Evolutionary conservation across 495 filamentous ascomycete genomes (phyloP), one percentile per base, ranked within the genome.

Genomic region (Cairneyella variabilis): DNA sequence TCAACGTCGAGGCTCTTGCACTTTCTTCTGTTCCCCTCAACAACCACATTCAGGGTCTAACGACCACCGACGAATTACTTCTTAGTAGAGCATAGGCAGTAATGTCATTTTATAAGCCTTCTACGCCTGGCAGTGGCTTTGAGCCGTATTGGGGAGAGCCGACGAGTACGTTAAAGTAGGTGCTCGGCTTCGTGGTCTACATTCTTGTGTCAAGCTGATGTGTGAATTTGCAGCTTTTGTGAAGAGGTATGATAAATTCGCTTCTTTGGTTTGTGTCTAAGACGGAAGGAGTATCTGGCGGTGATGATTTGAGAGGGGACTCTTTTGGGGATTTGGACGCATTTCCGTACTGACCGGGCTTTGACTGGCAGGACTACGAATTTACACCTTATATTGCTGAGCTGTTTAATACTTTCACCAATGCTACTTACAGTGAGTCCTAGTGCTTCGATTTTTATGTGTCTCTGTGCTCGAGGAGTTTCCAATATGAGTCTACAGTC

Each of bases 381-480:
- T 51, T 51, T 25, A 51, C 48, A 2, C 48, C 48, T 3, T 41
- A 51, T 20, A 51, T 51, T 14, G 48, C 48, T 21, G 48, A 51
- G 23, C 36, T 51, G 3, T 27, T 41, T 22, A 51, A 51, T 23
- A 51, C 48, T 7, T 23, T 51, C 34, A 51, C 48, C 10, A 51
- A 51, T 20, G 21, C 30, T 2, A 51, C 22, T 3, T 51, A 51
- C 36, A 51, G 48, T 25, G 21, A 25, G 48, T 41, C 20, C 10
- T 4, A 16, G n/a, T 30, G 25, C 16, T 21, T 41, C 17, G 41
- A 23, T 16, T 2, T 22, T 41, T 2, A n/a, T n/a, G n/a, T n/a
- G n/a, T n/a, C n/a, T n/a, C n/a, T n/a, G n/a, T n/a, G n/a, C n/a
- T n/a, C n/a, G n/a, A n/a, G n/a, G n/a, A n/a, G n/a, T n/a, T n/a